A percentile compares a stretch with the other conserved stretches of the same genome.
Evolutionary conservation across 768 basidiomycete species (phyloP).

Genomic region (Kwoniella heveanensis): DNA sequence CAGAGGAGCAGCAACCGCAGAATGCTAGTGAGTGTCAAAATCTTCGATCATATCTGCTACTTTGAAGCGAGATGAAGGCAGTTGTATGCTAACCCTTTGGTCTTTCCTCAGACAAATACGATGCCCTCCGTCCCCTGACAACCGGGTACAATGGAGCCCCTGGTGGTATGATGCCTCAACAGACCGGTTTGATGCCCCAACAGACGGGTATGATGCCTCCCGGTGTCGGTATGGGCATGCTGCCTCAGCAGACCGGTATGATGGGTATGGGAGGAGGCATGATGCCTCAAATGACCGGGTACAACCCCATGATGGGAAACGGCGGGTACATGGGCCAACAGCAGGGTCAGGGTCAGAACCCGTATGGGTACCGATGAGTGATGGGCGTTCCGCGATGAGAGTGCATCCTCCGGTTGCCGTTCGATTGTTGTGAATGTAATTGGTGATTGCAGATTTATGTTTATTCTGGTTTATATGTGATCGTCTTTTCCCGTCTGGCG

Average conservation of each 20-base stretch:
- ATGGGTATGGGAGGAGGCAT: conserved; percentile 28
- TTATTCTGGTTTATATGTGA: no score
- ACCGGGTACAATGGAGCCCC: conserved; percentile 54
- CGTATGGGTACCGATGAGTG: conserved; percentile 23
- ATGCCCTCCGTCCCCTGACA: conserved; percentile 55
- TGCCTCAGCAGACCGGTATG: conserved; percentile 22
- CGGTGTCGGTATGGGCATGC: conserved; percentile 22
- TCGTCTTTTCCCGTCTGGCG: no score
- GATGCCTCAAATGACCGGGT: conserved; percentile 46
- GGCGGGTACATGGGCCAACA: conserved; percentile 25
- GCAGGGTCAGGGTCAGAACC: conserved; percentile 17
- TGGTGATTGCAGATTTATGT: no score
- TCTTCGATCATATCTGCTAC: no score
- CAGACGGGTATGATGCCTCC: conserved; percentile 52
- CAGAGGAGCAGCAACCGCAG: conserved; percentile 54
- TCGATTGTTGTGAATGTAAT: no score
- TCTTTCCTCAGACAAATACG: conserved; percentile 53
- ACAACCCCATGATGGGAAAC: conserved; percentile 35
- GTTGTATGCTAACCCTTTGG: not conserved
- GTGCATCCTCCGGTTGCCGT: no score
- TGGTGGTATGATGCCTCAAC: conserved; percentile 45
- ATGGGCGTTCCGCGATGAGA: no score
- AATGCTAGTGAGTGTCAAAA: conserved; percentile 44
- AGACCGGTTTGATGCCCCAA: conserved; percentile 41
- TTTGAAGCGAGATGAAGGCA: no score